These are phyloP conservation scores for Starmerella scarabaei DNA, from an alignment of 805 yeast genomes.

Conservation along the genomic window DNA sequence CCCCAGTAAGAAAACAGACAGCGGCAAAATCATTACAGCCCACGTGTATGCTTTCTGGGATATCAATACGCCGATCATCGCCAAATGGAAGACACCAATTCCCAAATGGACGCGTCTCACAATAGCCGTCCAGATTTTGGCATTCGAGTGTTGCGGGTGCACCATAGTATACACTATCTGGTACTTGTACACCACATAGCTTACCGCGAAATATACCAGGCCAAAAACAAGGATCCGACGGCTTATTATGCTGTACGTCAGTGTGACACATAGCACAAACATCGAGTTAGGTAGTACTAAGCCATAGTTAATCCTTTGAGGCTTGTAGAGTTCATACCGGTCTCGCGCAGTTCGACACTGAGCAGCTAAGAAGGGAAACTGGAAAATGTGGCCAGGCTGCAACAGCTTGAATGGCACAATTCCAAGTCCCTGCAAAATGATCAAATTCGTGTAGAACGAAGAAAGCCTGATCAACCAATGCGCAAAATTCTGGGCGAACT, in stretches of 20 bases:
- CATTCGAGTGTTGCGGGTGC: slow-evolving; percentile 94
- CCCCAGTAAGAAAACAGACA: slow-evolving; percentile 55
- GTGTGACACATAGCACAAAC: slow-evolving; percentile 66
- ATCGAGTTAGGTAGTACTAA: slow-evolving; percentile 84
- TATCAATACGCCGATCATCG: slow-evolving; percentile 84
- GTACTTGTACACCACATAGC: slow-evolving; percentile 81
- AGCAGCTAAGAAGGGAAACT: slow-evolving; percentile 54
- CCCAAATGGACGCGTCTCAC: slow-evolving; percentile 75
- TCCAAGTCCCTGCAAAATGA: slow-evolving; percentile 67
- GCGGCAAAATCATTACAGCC: slow-evolving; percentile 59
- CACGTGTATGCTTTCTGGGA: slow-evolving; percentile 66
- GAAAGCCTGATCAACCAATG: slow-evolving; percentile 67
- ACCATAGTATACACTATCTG: slow-evolving; percentile 81
- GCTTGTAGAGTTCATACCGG: slow-evolving; percentile 57
- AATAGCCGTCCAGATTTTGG: slow-evolving; percentile 88
- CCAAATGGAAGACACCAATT: slow-evolving; percentile 67
- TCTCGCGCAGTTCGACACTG: slow-evolving; percentile 75
- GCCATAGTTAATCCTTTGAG: slow-evolving; percentile 89
- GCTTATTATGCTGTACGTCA: slow-evolving; percentile 80
- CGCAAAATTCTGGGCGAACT: slow-evolving; percentile 77
- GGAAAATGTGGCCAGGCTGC: slow-evolving; percentile 61
- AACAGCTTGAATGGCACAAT: slow-evolving; percentile 82
- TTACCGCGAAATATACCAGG: slow-evolving; percentile 65
- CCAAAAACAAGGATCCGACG: slow-evolving; percentile 80
- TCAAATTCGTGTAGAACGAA: slow-evolving; percentile 79